Percentiles rank a stretch among this genome's conserved stretches.
These are phyloP conservation scores for Pleurotus sapidus DNA, from an alignment of 768 basidiomycete species.

Conservation along the genomic window DNA sequence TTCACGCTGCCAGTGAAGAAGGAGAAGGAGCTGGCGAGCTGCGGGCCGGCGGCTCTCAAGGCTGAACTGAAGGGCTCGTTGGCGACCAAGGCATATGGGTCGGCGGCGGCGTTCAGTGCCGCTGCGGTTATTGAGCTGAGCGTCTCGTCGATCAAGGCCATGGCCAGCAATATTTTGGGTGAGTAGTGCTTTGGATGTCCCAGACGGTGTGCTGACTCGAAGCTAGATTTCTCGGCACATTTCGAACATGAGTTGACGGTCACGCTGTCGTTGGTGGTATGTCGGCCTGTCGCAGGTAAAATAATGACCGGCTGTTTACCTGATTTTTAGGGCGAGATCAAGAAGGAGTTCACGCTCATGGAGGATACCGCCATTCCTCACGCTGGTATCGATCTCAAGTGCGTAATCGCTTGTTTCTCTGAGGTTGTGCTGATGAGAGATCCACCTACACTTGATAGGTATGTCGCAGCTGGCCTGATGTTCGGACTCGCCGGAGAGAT, in stretches of 20 bases:
- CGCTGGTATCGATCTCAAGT: not conserved
- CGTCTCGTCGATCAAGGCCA: not conserved
- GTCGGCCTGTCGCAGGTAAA: too few relatives aligned
- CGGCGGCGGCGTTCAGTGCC: not conserved
- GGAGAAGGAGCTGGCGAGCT: not conserved
- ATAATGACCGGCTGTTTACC: not conserved
- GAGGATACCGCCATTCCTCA: not conserved
- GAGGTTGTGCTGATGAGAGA: not conserved
- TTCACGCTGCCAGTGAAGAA: not conserved
- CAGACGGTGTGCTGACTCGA: not conserved
- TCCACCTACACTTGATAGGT: not conserved
- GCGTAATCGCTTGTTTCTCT: not conserved
- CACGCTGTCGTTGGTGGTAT: not conserved
- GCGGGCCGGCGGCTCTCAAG: not conserved
- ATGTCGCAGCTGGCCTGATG: not conserved
- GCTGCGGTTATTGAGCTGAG: not conserved
- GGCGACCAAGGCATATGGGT: not conserved
- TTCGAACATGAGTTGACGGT: not conserved
- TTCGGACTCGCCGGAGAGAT: not conserved
- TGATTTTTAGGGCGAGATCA: not conserved
- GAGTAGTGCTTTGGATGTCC: not conserved
- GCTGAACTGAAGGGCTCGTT: not conserved
- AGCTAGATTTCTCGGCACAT: not conserved
- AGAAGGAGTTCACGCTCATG: not conserved
- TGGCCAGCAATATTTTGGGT: not conserved